These are phyloP conservation scores for Globisporangium splendens DNA, from an alignment of 352 stramenopile species.

Conservation along the genomic window DNA sequence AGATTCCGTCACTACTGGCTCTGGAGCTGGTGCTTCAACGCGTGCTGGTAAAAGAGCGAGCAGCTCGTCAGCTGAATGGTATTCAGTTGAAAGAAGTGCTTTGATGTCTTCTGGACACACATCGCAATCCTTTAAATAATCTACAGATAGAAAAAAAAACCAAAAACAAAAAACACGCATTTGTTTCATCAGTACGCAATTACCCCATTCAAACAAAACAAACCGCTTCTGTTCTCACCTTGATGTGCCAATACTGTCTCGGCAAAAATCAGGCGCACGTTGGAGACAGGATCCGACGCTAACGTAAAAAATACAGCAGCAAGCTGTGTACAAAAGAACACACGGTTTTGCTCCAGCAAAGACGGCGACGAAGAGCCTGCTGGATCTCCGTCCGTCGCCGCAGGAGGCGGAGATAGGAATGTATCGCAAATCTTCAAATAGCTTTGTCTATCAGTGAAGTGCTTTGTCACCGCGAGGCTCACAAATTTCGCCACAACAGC, in stretches of 20 bases:
- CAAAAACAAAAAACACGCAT: too few relatives aligned
- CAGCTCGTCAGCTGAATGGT: slow-evolving; percentile 25
- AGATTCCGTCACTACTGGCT: slow-evolving; percentile 13
- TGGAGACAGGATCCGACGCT: slow-evolving; percentile 61
- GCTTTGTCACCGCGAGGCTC: slow-evolving; percentile 41
- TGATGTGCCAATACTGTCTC: slow-evolving; percentile 45
- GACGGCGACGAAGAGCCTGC: neutral
- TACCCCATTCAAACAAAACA: neutral
- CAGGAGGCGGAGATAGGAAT: slow-evolving; percentile 37
- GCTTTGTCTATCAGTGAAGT: slow-evolving; percentile 68
- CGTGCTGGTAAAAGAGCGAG: slow-evolving; percentile 20
- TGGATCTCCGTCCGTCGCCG: neutral
- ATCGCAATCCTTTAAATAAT: slow-evolving; percentile 25
- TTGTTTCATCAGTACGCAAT: neutral
- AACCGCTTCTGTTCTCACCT: slow-evolving; percentile 14
- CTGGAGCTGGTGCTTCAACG: slow-evolving; percentile 5
- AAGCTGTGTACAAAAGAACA: slow-evolving; percentile 54
- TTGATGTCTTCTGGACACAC: slow-evolving; percentile 27
- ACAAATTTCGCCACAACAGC: slow-evolving; percentile 47
- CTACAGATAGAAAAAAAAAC: neutral
- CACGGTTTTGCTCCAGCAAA: slow-evolving; percentile 6
- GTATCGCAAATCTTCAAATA: slow-evolving; percentile 62
- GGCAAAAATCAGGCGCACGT: slow-evolving; percentile 65
- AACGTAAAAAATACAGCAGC: slow-evolving; percentile 50
- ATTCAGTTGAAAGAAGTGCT: slow-evolving; percentile 21